These are phyloP conservation scores for Kregervanrija pseudodelftensis DNA, from an alignment of 805 yeast genomes.

Conservation along the genomic window DNA sequence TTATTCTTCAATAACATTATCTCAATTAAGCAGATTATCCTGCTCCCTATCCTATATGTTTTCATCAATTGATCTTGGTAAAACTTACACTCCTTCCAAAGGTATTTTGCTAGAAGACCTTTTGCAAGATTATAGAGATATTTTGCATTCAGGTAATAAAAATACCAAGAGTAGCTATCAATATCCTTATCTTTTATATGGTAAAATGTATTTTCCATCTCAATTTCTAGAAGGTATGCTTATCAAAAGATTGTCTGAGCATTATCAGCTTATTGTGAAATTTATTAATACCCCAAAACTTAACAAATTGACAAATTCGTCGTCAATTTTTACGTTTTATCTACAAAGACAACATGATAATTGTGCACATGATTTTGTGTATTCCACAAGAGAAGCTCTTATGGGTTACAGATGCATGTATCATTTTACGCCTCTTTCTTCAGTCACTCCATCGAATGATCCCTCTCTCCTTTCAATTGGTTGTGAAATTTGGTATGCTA, in stretches of 20 bases:
- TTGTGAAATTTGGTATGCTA: constrained; percentile 84
- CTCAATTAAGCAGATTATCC: constrained; percentile 55
- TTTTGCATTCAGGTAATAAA: neutral
- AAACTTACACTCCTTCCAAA: constrained; percentile 42
- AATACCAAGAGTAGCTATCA: neutral
- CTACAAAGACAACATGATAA: constrained; percentile 61
- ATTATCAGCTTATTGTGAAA: constrained; percentile 61
- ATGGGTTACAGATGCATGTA: constrained; percentile 76
- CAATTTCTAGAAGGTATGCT: constrained; percentile 83
- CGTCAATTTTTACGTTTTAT: constrained; percentile 55
- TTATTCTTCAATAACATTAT: constrained; percentile 65
- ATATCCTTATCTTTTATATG: constrained; percentile 55
- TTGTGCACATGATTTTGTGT: constrained; percentile 65
- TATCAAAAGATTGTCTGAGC: constrained; percentile 51
- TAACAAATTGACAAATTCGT: constrained; percentile 19
- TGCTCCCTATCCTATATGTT: constrained; percentile 83
- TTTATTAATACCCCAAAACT: constrained; percentile 56
- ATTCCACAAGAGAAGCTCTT: constrained; percentile 77
- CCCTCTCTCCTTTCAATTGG: constrained; percentile 60
- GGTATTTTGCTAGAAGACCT: constrained; percentile 57
- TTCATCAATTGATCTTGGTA: constrained; percentile 49
- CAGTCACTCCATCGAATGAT: constrained; percentile 7
- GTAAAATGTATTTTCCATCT: constrained; percentile 83
- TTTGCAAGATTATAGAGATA: constrained; percentile 53
- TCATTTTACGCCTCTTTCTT: constrained; percentile 38